Conservation (phyloP, 352 stramenopile species). For the Phytophthora pluvialis region DNA sequence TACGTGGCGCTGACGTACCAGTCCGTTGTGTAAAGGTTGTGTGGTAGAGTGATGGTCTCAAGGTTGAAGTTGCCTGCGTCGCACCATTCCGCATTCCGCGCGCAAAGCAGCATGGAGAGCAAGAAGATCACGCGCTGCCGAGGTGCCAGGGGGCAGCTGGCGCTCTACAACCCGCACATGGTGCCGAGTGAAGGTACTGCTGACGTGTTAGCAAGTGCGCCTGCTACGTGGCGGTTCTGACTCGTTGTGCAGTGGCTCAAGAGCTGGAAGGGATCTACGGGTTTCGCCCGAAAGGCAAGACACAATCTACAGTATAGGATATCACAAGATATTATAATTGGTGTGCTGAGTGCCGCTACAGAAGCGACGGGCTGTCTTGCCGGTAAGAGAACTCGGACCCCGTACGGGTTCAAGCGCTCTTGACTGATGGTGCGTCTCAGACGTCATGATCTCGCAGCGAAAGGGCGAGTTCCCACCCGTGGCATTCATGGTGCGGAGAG, state of each 20-base stretch:
- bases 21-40: constrained; percentile 17
- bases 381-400: constrained; percentile 28
- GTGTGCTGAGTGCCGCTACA: constrained; percentile 10
- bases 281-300: constrained; percentile 54
- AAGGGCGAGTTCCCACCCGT: constrained; percentile 72
- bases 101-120: constrained; percentile 12
- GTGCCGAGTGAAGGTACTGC: constrained; percentile 52
- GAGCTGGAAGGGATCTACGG: constrained; percentile 63
- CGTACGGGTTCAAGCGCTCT: background rate
- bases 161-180: constrained; percentile 65
- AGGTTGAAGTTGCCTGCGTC: constrained; percentile 41
- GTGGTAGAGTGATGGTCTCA: constrained; percentile 41
- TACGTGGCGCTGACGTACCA: constrained; percentile 9
- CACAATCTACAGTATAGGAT: background rate
- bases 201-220: background rate
- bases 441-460: constrained; percentile 81
- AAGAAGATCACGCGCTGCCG: constrained; percentile 49
- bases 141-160: constrained; percentile 53
- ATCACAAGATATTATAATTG: background rate
- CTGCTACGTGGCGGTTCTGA: background rate
- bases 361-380: constrained; percentile 62
- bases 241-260: constrained; percentile 45
- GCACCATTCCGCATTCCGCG: constrained; percentile 17
- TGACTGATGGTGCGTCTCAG: constrained; percentile 31
- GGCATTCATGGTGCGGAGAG: constrained; percentile 59